Percentiles rank a stretch among this genome's conserved stretches.
Evolutionary conservation across 1,284 basidiomycete genomes (phyloP).

Genomic region (Fistulinella cinereoalba): DNA sequence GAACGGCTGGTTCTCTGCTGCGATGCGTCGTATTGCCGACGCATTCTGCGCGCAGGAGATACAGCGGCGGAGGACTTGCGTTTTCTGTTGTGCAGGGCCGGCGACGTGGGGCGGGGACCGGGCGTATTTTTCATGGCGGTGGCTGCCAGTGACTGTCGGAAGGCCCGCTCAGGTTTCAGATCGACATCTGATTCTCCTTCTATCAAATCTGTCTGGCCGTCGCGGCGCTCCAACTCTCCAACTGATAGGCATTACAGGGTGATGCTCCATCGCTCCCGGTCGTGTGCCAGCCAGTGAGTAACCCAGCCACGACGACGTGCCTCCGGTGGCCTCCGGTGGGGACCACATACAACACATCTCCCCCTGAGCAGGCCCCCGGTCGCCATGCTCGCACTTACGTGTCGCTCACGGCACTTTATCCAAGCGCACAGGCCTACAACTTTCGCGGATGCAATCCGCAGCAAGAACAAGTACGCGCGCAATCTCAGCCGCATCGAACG

Average conservation of each 20-base stretch:
- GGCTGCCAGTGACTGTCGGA: slow-evolving; percentile 17
- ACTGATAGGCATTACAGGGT: too few relatives aligned
- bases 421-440: too few relatives aligned
- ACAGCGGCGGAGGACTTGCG: slow-evolving; percentile 1
- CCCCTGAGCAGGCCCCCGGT: too few relatives aligned
- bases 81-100: slow-evolving; percentile 20
- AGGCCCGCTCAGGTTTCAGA: slow-evolving; percentile 6
- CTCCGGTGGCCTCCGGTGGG: too few relatives aligned
- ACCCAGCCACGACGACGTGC: too few relatives aligned
- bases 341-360: too few relatives aligned
- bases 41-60: slow-evolving; percentile 12
- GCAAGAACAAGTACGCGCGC: too few relatives aligned
- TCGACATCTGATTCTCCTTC: background rate
- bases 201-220: slow-evolving; percentile 9
- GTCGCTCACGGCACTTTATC: too few relatives aligned
- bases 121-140: slow-evolving; percentile 27
- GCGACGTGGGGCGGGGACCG: slow-evolving; percentile 15
- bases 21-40: slow-evolving; percentile 13
- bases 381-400: too few relatives aligned
- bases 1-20: slow-evolving; percentile 1
- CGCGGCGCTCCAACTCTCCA: slow-evolving; percentile 4
- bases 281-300: background rate
- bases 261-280: background rate
- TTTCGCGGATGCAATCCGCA: too few relatives aligned
- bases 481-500: too few relatives aligned